Conservation (phyloP, 352 stramenopile genomes). For the Phytophthora meadii region DNA sequence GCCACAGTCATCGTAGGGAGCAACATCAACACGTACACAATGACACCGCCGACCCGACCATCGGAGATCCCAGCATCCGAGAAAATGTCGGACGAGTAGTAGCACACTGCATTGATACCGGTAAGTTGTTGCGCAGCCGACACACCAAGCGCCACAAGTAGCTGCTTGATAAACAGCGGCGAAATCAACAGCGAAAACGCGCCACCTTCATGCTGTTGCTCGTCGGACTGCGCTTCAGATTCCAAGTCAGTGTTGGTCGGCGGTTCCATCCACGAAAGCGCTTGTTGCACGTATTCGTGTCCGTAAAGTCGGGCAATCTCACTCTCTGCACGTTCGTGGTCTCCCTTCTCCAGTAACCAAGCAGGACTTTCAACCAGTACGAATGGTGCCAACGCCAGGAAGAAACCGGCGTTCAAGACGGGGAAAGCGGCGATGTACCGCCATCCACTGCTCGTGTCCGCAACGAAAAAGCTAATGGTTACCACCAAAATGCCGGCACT, state of each 20-base stretch:
- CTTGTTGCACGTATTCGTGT: constrained; percentile 23
- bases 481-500: constrained; percentile 46
- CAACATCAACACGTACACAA: constrained; percentile 39
- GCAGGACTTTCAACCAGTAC: constrained; percentile 47
- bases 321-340: constrained; percentile 22
- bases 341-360: constrained; percentile 49
- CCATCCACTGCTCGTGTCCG: constrained; percentile 31
- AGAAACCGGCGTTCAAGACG: constrained; percentile 33
- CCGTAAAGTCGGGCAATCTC: constrained; percentile 41
- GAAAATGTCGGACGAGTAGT: constrained; percentile 73
- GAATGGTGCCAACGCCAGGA: constrained; percentile 34
- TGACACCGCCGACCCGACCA: constrained; percentile 48
- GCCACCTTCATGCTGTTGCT: constrained; percentile 19
- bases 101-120: constrained; percentile 71
- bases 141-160: constrained; percentile 48
- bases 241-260: constrained; percentile 16
- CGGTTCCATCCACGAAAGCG: constrained; percentile 37
- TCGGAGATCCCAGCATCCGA: constrained; percentile 55
- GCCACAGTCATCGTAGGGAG: constrained; percentile 42
- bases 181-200: constrained; percentile 20
- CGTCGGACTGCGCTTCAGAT: constrained; percentile 1
- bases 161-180: constrained; percentile 42
- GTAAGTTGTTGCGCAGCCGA: constrained; percentile 58
- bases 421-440: constrained; percentile 45
- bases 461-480: constrained; percentile 48